Percentiles rank a stretch among this genome's conserved stretches.
Conservation (phyloP, 768 basidiomycete genomes). For the Lepiota venenata region DNA sequence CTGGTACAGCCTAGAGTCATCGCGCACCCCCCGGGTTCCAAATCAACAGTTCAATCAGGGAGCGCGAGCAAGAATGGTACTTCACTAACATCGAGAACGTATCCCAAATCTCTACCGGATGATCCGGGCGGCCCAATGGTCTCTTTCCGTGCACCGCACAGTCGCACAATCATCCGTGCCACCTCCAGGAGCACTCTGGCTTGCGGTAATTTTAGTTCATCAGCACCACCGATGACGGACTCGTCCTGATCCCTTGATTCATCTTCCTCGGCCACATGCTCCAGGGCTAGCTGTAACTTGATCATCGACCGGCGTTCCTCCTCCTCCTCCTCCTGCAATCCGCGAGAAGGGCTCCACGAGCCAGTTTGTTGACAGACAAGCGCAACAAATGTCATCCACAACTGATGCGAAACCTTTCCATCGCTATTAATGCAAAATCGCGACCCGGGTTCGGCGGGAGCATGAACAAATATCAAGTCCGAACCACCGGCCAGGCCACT, state of each 20-base stretch:
- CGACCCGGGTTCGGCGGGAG: constrained; percentile 12
- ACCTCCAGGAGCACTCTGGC: neutral
- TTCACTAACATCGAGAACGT: constrained; percentile 33
- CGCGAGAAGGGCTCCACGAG: neutral
- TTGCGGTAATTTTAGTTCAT: neutral
- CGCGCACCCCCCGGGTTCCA: neutral
- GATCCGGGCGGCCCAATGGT: constrained; percentile 24
- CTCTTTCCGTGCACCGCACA: constrained; percentile 29
- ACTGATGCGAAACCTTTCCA: constrained; percentile 44
- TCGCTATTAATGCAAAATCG: constrained; percentile 43
- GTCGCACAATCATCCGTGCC: constrained; percentile 20
- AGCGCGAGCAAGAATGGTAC: neutral
- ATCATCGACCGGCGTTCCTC: neutral
- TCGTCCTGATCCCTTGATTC: neutral
- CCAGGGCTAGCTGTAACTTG: constrained; percentile 3
- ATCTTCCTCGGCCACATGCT: constrained; percentile 1
- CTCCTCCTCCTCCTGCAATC: neutral
- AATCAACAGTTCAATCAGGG: neutral
- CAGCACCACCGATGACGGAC: neutral
- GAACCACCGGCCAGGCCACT: constrained; percentile 13
- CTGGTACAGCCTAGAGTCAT: constrained; percentile 32
- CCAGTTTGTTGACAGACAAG: neutral
- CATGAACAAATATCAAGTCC: constrained; percentile 16
- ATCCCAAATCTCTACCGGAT: constrained; percentile 25
- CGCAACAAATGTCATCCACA: constrained; percentile 39